Evolutionary conservation across 1,139 yeast genomes (phyloP).

Genomic region (Blastobotrys apis): DNA sequence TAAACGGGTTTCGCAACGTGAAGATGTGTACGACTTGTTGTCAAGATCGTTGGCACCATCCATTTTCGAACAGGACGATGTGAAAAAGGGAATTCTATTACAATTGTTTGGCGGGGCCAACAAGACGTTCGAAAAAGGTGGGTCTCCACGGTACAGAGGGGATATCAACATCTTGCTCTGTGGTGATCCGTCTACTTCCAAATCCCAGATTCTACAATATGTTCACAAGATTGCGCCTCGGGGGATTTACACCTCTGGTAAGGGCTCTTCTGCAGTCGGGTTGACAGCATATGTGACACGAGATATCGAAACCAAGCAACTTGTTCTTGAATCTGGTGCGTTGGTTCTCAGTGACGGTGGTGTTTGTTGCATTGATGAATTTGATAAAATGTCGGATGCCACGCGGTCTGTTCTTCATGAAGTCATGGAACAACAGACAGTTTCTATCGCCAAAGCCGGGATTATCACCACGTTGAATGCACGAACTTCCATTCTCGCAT

Average conservation of each 20-base stretch:
- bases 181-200: conserved; percentile 98
- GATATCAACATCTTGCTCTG: conserved; percentile 86
- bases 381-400: conserved; percentile 93
- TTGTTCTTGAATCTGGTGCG: conserved; percentile 95
- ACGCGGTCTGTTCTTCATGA: conserved; percentile 95
- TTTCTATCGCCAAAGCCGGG: conserved; percentile 97
- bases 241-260: conserved; percentile 97
- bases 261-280: conserved; percentile 99
- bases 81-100: conserved; percentile 86
- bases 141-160: conserved; percentile 80
- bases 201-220: conserved; percentile 87
- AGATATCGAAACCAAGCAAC: conserved; percentile 87
- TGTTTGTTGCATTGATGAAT: conserved; percentile 97
- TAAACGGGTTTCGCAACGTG: conserved; percentile 56
- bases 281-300: conserved; percentile 94
- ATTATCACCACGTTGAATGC: conserved; percentile 95
- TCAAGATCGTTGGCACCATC: conserved; percentile 94
- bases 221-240: conserved; percentile 97
- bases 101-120: conserved; percentile 96
- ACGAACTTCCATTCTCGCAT: conserved; percentile 89
- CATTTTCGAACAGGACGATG: conserved; percentile 92
- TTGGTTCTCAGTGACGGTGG: conserved; percentile 97
- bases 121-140: conserved; percentile 83
- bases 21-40: conserved; percentile 80
- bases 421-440: conserved; percentile 99